These are phyloP conservation scores for Rhizophagus clarus DNA, from an alignment of 192 early-diverging fungal genomes.

Conservation along the genomic window DNA sequence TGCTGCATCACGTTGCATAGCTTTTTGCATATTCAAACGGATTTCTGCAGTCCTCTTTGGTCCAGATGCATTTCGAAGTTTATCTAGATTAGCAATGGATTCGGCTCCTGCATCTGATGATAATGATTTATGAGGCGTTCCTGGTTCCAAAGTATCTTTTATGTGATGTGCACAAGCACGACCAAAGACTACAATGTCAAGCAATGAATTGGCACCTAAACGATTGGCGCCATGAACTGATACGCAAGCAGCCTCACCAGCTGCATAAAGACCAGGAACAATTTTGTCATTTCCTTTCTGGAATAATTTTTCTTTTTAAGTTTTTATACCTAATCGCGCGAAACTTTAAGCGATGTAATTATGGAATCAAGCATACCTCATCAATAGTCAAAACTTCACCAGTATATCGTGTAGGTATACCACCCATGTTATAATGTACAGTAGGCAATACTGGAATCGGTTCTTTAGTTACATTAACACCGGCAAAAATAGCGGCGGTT, in stretches of 20 bases:
- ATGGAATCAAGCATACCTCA: slow-evolving; percentile 30
- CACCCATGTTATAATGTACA: slow-evolving; percentile 99
- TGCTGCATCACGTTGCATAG: slow-evolving; percentile 96
- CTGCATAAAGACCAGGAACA: slow-evolving; percentile 98
- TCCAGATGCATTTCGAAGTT: slow-evolving; percentile 84
- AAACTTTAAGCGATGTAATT: neutral
- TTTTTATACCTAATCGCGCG: neutral
- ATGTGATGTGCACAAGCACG: slow-evolving; percentile 96
- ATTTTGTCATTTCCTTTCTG: slow-evolving; percentile 83
- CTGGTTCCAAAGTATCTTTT: slow-evolving; percentile 84
- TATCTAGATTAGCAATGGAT: slow-evolving; percentile 95
- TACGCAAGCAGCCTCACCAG: slow-evolving; percentile 96
- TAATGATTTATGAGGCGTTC: slow-evolving; percentile 82
- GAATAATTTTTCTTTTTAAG: neutral
- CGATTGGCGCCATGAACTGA: slow-evolving; percentile 99
- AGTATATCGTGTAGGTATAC: slow-evolving; percentile 96
- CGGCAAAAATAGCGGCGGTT: slow-evolving; percentile 97
- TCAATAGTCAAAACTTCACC: slow-evolving; percentile 89
- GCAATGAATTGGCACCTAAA: slow-evolving; percentile 95
- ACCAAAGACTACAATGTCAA: slow-evolving; percentile 98
- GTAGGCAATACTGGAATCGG: slow-evolving; percentile 98
- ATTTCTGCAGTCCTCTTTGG: slow-evolving; percentile 78
- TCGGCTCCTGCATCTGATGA: slow-evolving; percentile 82
- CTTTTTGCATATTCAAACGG: slow-evolving; percentile 95
- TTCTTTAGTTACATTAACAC: slow-evolving; percentile 99